Base-by-base conservation (phyloP, 2,329 filamentous ascomycete genomes). In the Fusarium sp. region DNA sequence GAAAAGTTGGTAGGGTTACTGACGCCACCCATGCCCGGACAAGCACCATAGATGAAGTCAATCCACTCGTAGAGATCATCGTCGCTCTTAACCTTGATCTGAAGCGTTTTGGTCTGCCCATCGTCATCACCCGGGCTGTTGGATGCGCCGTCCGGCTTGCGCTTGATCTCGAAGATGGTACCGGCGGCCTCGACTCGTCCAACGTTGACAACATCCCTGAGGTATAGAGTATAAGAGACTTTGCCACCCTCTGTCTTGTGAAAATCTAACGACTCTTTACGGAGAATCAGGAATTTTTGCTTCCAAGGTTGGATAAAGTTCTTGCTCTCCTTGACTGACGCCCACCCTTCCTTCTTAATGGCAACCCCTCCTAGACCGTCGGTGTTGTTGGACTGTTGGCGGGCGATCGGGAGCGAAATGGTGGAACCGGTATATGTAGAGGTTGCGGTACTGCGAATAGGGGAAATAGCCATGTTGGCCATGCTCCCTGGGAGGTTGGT, bases 61-160 rank as follows among this genome's bases (percentile, higher is more conserved):
- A 98, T 97, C 96, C 96, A 99, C 76, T 97, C 94, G 81, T 99
- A 99, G 57, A 99, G 90, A 74, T 99, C 96, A 77, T 97, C 95
- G 77, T 99, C 96, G 60, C 91, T 92, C 82, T 98, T 97, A 75
- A 98, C 94, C 79, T 93, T 94, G 80, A 97, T 96, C 70, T 96
- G 94, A 55, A 98, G 89, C 4, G 94, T 93, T 79, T 93, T 94
- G 62, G 91, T 92, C 9, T 91, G 88, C 36, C 93, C 91, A 70
- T 98, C 95, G 71, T 94, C 91, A 47, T 93, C 92, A 54, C 91
- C 89, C 11, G 94, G 89, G 65, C 92, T 93, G 53, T 88, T 89
- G 48, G 91, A 93, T 40, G 87, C 82, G 40, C 89, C 90, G 74
- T 91, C 91, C 50, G 90, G 87, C 60, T 89, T 87, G 66, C 95